Percentiles rank a stretch among this genome's conserved stretches.
phyloP scores from a whole-genome alignment of 2,329 filamentous ascomycete genomes.

The Dothistroma pini region DNA sequence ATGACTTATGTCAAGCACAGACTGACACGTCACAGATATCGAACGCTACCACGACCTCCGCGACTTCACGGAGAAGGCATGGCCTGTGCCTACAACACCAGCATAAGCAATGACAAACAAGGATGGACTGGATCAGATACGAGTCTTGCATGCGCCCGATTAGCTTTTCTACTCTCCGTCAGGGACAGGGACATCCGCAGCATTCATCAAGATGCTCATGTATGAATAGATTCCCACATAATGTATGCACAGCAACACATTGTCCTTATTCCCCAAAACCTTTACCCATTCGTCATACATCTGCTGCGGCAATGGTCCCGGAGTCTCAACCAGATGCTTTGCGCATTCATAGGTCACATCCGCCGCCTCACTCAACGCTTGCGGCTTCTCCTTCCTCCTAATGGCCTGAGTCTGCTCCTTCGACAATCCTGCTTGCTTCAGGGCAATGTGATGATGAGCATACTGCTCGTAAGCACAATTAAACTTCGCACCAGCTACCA shows the following conservation, averaged over 20 bases:
- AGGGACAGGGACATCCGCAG: conserved; percentile 12
- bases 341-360: conserved; percentile 21
- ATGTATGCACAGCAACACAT: conserved; percentile 21
- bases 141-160: neutral
- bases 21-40: neutral
- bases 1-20: neutral
- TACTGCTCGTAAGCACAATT: conserved; percentile 25
- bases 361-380: conserved; percentile 12
- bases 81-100: neutral
- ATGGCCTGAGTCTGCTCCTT: conserved; percentile 10
- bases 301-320: conserved; percentile 15
- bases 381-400: conserved; percentile 14
- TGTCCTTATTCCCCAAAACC: conserved; percentile 22
- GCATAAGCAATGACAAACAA: neutral
- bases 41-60: neutral
- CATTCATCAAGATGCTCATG: conserved; percentile 25
- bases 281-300: conserved; percentile 18
- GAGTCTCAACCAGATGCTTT: conserved; percentile 13
- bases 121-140: neutral
- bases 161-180: neutral
- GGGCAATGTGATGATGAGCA: conserved; percentile 20
- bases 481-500: conserved; percentile 21
- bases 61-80: neutral
- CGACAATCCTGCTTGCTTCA: conserved; percentile 11
- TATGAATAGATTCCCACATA: conserved; percentile 25